phyloP scores from a whole-genome alignment of 1,284 basidiomycete genomes.

The Ganoderma resinaceum region DNA sequence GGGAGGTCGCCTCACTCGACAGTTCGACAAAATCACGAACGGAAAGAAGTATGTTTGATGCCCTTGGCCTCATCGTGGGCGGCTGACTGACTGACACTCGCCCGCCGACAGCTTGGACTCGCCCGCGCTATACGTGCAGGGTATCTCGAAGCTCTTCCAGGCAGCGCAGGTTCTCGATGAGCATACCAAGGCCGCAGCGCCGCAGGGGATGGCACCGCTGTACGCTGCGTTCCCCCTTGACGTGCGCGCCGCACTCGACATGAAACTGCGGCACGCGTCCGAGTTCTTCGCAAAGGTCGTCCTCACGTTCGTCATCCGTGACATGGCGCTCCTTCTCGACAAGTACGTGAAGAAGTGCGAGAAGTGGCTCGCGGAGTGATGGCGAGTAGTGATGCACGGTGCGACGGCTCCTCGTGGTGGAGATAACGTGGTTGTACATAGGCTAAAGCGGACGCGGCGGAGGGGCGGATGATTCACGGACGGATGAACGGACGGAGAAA shows the following conservation, averaged over 20 bases:
- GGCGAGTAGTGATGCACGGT: background rate
- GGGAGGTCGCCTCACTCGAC: conserved; percentile 84
- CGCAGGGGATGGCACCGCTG: conserved; percentile 67
- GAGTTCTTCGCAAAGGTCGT: conserved; percentile 94
- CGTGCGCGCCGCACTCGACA: conserved; percentile 71
- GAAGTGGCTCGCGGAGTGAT: conserved; percentile 82
- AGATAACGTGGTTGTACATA: background rate
- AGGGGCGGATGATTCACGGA: background rate
- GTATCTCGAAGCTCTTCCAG: conserved; percentile 77
- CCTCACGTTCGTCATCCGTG: conserved; percentile 90
- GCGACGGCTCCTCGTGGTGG: background rate
- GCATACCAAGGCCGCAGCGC: conserved; percentile 79
- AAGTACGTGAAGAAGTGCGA: conserved; percentile 92
- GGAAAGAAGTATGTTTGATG: conserved; percentile 80
- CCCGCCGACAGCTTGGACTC: conserved; percentile 76
- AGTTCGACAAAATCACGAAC: conserved; percentile 90
- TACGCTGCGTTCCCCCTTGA: conserved; percentile 77
- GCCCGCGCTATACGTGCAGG: conserved; percentile 85
- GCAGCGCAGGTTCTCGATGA: conserved; percentile 86
- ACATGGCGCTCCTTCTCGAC: conserved; percentile 86
- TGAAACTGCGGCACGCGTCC: conserved; percentile 79
- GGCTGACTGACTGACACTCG: conserved; percentile 25
- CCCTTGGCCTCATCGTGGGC: conserved; percentile 16
- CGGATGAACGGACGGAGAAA: conserved; percentile 2
- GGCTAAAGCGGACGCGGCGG: background rate